Conservation (phyloP, 164 flowering plant genomes). For the Malania oleifera region DNA sequence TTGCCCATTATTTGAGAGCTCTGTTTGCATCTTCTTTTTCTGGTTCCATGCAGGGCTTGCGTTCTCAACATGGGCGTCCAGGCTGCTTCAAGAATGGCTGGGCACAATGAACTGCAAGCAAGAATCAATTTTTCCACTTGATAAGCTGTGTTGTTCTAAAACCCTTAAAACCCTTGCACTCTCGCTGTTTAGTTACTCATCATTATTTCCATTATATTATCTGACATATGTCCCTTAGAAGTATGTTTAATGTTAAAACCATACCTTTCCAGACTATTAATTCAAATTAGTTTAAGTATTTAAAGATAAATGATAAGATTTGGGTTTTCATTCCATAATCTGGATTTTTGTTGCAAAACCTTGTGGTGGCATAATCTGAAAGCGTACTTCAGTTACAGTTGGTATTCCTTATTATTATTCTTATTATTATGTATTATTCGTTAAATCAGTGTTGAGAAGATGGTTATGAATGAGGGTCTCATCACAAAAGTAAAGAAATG, state of each 20-base stretch:
- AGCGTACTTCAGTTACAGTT: no score
- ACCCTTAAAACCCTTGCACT: constrained; percentile 2
- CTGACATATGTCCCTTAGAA: not conserved
- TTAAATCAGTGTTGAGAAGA: constrained; percentile 4
- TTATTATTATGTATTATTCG: no score
- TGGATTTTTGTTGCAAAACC: not conserved
- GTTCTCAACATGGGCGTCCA: constrained; percentile 77
- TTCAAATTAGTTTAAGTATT: no score
- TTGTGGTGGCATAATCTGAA: no score
- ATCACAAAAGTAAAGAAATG: constrained; percentile 74
- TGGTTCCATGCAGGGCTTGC: constrained; percentile 95
- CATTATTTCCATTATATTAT: not conserved
- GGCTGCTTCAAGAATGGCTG: constrained; percentile 72
- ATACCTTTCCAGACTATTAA: not conserved
- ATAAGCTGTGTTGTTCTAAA: constrained; percentile 58
- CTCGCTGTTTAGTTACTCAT: not conserved
- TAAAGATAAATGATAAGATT: no score
- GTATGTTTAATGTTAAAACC: not conserved
- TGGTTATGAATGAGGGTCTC: constrained; percentile 59
- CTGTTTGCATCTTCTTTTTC: constrained; percentile 10
- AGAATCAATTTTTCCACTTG: constrained; percentile 65
- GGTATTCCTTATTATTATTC: no score
- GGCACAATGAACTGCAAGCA: constrained; percentile 32
- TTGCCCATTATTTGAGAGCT: constrained; percentile 3
- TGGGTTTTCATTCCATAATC: not conserved